Conservation (phyloP, 2,329 filamentous ascomycete genomes). For the Penicillium rolfsii region DNA sequence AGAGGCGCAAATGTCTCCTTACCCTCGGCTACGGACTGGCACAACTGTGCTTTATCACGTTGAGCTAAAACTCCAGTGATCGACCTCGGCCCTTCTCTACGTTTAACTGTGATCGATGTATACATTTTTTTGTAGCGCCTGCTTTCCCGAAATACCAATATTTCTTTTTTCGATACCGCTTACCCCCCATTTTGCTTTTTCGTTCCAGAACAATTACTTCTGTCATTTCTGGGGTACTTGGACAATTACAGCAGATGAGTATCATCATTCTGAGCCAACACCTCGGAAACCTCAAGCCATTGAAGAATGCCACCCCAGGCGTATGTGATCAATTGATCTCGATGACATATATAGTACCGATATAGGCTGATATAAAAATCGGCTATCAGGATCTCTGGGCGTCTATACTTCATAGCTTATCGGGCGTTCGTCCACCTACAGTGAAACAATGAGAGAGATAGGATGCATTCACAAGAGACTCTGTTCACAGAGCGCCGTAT, state of each 20-base stretch:
- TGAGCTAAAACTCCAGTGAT: constrained; percentile 2
- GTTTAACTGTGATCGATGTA: constrained; percentile 13
- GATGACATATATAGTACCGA: no score
- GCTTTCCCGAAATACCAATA: neutral
- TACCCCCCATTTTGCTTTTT: neutral
- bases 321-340: no score
- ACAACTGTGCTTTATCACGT: neutral
- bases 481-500: neutral
- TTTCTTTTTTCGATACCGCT: neutral
- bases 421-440: no score
- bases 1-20: constrained; percentile 33
- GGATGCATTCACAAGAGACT: neutral
- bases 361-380: no score
- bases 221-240: neutral
- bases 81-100: constrained; percentile 2
- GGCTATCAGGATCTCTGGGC: no score
- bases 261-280: neutral
- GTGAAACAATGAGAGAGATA: neutral
- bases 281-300: neutral
- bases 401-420: no score
- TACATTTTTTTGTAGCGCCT: constrained; percentile 17
- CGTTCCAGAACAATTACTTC: no score
- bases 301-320: neutral
- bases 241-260: no score
- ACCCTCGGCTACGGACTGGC: constrained; percentile 7